Conservation (phyloP, 805 yeast genomes). For the Wickerhamomyces pijperi region DNA sequence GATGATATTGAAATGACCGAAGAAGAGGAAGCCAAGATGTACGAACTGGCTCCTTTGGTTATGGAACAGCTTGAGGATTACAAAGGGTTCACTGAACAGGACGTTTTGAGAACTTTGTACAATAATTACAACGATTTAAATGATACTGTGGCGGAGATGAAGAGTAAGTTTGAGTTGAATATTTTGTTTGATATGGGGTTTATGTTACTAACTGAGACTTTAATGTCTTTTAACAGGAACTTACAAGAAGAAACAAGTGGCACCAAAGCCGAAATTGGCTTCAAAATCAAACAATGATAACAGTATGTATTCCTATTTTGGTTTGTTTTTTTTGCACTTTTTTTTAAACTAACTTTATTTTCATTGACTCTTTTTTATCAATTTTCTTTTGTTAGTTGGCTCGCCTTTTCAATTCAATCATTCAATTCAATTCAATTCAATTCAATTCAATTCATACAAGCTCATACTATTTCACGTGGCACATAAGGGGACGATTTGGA, state of each 20-base stretch:
- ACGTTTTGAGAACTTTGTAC: slow-evolving; percentile 49
- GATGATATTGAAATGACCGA: slow-evolving; percentile 24
- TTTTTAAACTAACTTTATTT: not conserved
- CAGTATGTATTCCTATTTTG: slow-evolving; percentile 32
- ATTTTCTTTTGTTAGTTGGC: not conserved
- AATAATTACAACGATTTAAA: slow-evolving; percentile 45
- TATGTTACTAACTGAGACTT: not conserved
- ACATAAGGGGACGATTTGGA: not conserved
- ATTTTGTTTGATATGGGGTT: too few species aligned
- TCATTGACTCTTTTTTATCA: not conserved
- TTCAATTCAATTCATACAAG: not conserved
- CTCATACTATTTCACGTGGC: too few species aligned
- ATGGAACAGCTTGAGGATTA: slow-evolving; percentile 27
- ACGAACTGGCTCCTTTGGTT: slow-evolving; percentile 31
- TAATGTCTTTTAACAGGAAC: slow-evolving; percentile 5
- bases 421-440: not conserved
- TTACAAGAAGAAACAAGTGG: slow-evolving; percentile 12
- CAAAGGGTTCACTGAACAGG: slow-evolving; percentile 32
- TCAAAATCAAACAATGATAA: slow-evolving; percentile 15
- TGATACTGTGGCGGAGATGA: slow-evolving; percentile 35
- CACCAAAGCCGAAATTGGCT: not conserved
- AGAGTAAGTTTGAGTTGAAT: slow-evolving; percentile 20
- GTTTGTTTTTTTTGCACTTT: not conserved
- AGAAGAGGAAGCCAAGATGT: slow-evolving; percentile 29
- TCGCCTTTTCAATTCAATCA: not conserved